A percentile compares a stretch with the other conserved stretches of the same genome.
phyloP scores from a whole-genome alignment of 768 basidiomycete species.

The Lactifluus piperatus region DNA sequence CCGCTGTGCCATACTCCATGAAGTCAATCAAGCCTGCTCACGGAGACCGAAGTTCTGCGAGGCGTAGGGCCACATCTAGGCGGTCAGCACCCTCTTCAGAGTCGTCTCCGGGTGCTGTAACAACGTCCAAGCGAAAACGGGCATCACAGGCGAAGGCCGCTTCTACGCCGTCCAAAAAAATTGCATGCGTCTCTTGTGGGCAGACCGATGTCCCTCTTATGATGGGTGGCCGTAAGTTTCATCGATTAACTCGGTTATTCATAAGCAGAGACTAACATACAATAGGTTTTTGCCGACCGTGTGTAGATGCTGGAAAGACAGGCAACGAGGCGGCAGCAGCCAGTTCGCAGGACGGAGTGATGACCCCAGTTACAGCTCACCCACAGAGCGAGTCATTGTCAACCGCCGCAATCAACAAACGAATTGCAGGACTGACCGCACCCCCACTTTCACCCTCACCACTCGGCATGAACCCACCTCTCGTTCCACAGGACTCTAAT shows the following conservation, averaged over 20 bases:
- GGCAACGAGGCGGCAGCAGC: neutral
- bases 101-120: constrained; percentile 10
- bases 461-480: constrained; percentile 12
- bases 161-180: constrained; percentile 34
- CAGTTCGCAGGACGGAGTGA: neutral
- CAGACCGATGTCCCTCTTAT: constrained; percentile 68
- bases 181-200: constrained; percentile 52
- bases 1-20: constrained; percentile 41
- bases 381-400: constrained; percentile 2
- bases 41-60: constrained; percentile 29
- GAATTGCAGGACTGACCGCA: constrained; percentile 1
- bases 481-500: constrained; percentile 12
- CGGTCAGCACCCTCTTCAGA: constrained; percentile 22
- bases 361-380: neutral
- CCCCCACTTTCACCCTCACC: constrained; percentile 4
- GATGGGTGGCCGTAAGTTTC: constrained; percentile 60
- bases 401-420: neutral
- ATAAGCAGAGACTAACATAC: neutral
- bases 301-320: constrained; percentile 32
- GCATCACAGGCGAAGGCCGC: constrained; percentile 28
- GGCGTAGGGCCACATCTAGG: constrained; percentile 29
- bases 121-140: constrained; percentile 36
- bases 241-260: neutral
- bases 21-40: constrained; percentile 48
- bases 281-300: constrained; percentile 60